phyloP scores from a whole-genome alignment of 441 rosid genomes.

The Arabidopsis lyrata region DNA sequence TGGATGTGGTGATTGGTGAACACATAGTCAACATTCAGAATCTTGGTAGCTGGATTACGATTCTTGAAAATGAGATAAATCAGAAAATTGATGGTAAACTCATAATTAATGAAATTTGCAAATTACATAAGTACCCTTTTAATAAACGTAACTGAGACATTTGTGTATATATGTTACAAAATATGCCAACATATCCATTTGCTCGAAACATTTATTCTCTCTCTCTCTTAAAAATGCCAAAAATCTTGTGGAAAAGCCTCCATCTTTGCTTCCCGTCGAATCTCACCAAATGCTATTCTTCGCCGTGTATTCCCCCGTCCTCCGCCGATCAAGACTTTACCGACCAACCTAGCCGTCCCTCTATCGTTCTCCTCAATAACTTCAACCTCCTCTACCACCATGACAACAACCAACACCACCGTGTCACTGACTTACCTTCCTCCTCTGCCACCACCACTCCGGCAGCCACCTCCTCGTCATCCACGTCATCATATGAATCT shows the following conservation, averaged over 20 bases:
- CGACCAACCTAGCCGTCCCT: slow-evolving; percentile 41
- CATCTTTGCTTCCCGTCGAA: slow-evolving; percentile 65
- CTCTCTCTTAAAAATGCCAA: slow-evolving; percentile 49
- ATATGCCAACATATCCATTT: slow-evolving; percentile 35
- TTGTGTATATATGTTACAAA: slow-evolving; percentile 20
- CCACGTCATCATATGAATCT: slow-evolving; percentile 43
- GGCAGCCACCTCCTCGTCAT: slow-evolving; percentile 39
- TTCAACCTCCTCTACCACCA: slow-evolving; percentile 66
- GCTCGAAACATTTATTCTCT: slow-evolving; percentile 20
- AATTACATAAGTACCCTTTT: slow-evolving; percentile 30
- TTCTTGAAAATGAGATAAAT: slow-evolving; percentile 37
- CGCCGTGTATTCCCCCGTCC: slow-evolving; percentile 49
- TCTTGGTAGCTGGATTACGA: slow-evolving; percentile 34
- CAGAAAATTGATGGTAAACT: not conserved
- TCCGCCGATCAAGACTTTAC: slow-evolving; percentile 29
- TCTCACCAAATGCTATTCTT: slow-evolving; percentile 38
- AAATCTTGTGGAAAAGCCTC: slow-evolving; percentile 57
- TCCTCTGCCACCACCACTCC: slow-evolving; percentile 43
- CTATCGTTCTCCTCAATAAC: slow-evolving; percentile 52
- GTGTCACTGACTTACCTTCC: slow-evolving; percentile 40
- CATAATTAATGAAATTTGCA: not conserved
- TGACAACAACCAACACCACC: not conserved
- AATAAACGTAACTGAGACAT: not conserved
- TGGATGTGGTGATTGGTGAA: slow-evolving; percentile 28
- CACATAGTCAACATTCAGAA: slow-evolving; percentile 27